These are phyloP conservation scores for Aspergillus hiratsukae DNA, from an alignment of 2,329 filamentous ascomycete genomes.

Conservation along the genomic window DNA sequence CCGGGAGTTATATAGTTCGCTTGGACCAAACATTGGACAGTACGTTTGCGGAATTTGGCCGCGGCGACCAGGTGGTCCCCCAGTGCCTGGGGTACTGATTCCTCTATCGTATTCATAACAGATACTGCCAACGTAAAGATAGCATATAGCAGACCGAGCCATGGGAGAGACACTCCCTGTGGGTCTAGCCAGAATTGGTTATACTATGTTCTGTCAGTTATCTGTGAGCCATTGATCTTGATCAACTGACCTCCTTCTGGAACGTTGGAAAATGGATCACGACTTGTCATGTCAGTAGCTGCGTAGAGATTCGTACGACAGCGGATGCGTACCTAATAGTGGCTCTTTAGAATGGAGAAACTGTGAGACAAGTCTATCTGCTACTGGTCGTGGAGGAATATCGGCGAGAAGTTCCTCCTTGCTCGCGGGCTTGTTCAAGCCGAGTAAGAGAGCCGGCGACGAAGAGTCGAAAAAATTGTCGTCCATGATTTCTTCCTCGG, in stretches of 20 bases:
- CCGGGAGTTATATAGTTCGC: slow-evolving; percentile 31
- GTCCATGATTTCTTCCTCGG: slow-evolving; percentile 22
- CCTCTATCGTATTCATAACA: slow-evolving; percentile 20
- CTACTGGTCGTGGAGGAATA: slow-evolving; percentile 25
- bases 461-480: slow-evolving; percentile 14
- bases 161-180: slow-evolving; percentile 23
- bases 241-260: slow-evolving; percentile 22
- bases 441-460: slow-evolving; percentile 27
- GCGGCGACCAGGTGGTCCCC: slow-evolving; percentile 17
- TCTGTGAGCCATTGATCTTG: background rate
- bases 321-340: slow-evolving; percentile 20
- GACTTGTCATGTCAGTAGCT: slow-evolving; percentile 13
- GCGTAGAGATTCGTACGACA: background rate
- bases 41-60: slow-evolving; percentile 48
- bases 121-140: slow-evolving; percentile 25
- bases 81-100: slow-evolving; percentile 18
- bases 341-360: slow-evolving; percentile 33
- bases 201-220: slow-evolving; percentile 16
- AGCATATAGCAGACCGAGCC: slow-evolving; percentile 29
- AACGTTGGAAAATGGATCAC: slow-evolving; percentile 29
- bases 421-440: slow-evolving; percentile 17
- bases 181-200: slow-evolving; percentile 29
- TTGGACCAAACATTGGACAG: slow-evolving; percentile 30
- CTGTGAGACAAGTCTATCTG: slow-evolving; percentile 32
- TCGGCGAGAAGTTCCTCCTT: slow-evolving; percentile 31